These are phyloP conservation scores for Gentiana dahurica DNA, from an alignment of 257 asterid genomes.

Conservation along the genomic window DNA sequence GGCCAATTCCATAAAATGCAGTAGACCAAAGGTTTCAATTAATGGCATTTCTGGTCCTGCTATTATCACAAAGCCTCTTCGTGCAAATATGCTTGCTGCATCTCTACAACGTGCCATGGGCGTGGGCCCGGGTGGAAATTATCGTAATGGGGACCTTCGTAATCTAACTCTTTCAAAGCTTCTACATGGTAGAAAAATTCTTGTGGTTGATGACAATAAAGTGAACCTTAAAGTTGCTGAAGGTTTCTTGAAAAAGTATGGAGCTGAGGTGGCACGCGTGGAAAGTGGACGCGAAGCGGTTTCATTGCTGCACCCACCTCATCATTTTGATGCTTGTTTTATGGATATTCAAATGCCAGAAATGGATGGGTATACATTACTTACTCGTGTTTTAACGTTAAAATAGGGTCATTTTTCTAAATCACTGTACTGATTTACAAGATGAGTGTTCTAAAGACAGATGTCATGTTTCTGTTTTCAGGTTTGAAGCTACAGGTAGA, in stretches of 20 bases:
- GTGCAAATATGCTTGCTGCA: constrained; percentile 82
- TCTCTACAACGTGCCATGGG: constrained; percentile 72
- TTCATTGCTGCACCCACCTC: constrained; percentile 68
- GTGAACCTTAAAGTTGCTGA: constrained; percentile 91
- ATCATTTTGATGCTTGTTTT: constrained; percentile 85
- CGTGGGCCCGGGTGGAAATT: constrained; percentile 24
- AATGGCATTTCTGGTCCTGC: constrained; percentile 27
- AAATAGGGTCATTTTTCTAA: background rate
- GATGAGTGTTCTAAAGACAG: background rate
- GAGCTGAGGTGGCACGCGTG: constrained; percentile 81
- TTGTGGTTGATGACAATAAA: constrained; percentile 79
- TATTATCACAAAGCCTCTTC: constrained; percentile 56
- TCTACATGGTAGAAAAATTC: constrained; percentile 64
- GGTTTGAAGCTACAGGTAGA: constrained; percentile 73
- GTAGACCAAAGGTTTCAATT: constrained; percentile 15
- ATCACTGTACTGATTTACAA: background rate
- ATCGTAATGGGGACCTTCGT: constrained; percentile 38
- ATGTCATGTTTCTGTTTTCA: constrained; percentile 16
- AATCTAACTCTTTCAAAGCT: constrained; percentile 46
- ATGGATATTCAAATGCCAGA: constrained; percentile 99
- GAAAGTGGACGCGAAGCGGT: constrained; percentile 71
- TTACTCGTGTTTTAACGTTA: background rate
- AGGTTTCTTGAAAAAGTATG: constrained; percentile 75
- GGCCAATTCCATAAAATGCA: constrained; percentile 41
- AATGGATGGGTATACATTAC: constrained; percentile 78